These are phyloP conservation scores for Saposhnikovia divaricata DNA, from an alignment of 129 eudicot species.

Conservation along the genomic window DNA sequence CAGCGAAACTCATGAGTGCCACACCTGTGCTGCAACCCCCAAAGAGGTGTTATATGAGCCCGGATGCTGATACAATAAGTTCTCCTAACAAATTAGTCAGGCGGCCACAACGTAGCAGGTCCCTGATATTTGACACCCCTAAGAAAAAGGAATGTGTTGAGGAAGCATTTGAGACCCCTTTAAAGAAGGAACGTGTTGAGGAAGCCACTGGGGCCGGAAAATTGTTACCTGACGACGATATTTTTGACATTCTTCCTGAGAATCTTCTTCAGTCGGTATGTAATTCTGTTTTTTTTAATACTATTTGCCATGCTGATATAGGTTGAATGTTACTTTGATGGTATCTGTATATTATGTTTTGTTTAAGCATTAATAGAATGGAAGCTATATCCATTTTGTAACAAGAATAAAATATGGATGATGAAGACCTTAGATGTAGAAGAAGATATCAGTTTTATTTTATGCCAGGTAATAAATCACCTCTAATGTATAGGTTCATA, in stretches of 20 bases:
- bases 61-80: constrained; percentile 38
- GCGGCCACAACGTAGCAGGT: constrained; percentile 39
- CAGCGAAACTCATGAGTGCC: constrained; percentile 41
- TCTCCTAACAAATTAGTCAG: constrained; percentile 43
- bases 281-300: background rate
- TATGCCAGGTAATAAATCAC: background rate
- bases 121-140: constrained; percentile 53
- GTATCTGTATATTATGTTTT: background rate
- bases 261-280: constrained; percentile 65
- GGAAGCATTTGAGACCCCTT: constrained; percentile 1
- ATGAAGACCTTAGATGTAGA: background rate
- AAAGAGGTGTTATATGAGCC: constrained; percentile 48
- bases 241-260: constrained; percentile 40
- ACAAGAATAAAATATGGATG: background rate
- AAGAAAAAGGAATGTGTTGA: background rate
- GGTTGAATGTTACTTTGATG: background rate
- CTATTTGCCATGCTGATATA: background rate
- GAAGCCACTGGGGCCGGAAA: background rate
- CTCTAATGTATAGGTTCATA: background rate
- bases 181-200: constrained; percentile 23
- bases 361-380: background rate
- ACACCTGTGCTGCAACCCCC: constrained; percentile 50
- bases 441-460: background rate
- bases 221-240: constrained; percentile 29
- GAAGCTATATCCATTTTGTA: background rate